phyloP scores from a whole-genome alignment of 352 stramenopile species.

The Globisporangium irregulare region DNA sequence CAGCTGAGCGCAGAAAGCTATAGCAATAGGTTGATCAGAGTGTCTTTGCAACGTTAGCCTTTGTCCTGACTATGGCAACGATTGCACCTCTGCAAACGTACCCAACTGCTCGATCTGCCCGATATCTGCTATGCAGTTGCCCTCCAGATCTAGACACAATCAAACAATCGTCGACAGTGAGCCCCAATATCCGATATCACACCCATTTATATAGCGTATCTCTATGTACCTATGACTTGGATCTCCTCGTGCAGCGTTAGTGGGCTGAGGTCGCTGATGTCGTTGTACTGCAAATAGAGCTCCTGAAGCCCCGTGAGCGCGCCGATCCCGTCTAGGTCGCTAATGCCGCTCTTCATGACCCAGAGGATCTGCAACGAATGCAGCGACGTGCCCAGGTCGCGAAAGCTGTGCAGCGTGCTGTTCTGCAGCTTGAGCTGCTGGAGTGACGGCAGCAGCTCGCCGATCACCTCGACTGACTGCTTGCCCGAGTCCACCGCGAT shows the following conservation, averaged over 20 bases:
- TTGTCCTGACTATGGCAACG: neutral
- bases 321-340: constrained; percentile 83
- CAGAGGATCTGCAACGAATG: constrained; percentile 63
- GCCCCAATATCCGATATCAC: neutral
- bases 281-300: constrained; percentile 77
- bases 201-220: neutral
- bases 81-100: constrained; percentile 14
- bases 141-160: constrained; percentile 50
- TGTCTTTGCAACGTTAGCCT: neutral
- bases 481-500: constrained; percentile 72
- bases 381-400: constrained; percentile 81
- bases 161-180: neutral
- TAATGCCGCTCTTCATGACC: constrained; percentile 61
- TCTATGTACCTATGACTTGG: constrained; percentile 53
- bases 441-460: constrained; percentile 72
- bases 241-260: constrained; percentile 86
- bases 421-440: constrained; percentile 58
- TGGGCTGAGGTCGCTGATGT: constrained; percentile 74
- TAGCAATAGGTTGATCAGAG: neutral
- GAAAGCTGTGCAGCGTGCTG: constrained; percentile 72
- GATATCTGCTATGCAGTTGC: constrained; percentile 67
- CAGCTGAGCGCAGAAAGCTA: constrained; percentile 69
- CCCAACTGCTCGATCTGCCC: constrained; percentile 78
- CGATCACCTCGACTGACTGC: constrained; percentile 81
- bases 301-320: constrained; percentile 75